phyloP scores from a whole-genome alignment of 257 asterid genomes.

The Solanum megistacrolobum region DNA sequence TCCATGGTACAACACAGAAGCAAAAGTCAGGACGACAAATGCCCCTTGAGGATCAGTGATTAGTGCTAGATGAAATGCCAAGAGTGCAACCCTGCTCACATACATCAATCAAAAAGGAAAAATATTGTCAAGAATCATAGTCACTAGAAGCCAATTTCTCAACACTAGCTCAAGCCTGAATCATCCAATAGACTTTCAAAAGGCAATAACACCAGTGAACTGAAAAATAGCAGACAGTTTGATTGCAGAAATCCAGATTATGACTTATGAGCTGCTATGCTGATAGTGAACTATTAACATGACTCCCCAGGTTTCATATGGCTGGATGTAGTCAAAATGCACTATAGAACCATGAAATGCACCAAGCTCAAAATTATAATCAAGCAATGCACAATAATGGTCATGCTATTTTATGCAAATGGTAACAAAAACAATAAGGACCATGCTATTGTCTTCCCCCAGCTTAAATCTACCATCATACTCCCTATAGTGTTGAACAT shows the following conservation, averaged over 20 bases:
- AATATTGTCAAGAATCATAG: not conserved
- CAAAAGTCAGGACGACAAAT: conserved; percentile 63
- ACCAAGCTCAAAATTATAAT: no score
- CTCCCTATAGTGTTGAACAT: no score
- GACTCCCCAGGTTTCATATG: not conserved
- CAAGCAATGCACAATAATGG: no score
- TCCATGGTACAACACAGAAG: conserved; percentile 66
- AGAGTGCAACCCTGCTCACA: conserved; percentile 65
- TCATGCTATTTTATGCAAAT: no score
- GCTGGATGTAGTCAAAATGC: not conserved
- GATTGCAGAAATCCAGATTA: not conserved
- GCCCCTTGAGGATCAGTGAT: conserved; percentile 51
- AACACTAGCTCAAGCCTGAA: not conserved
- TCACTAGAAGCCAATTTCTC: not conserved
- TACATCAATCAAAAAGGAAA: conserved; percentile 5
- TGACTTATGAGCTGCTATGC: not conserved
- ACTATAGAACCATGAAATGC: not conserved
- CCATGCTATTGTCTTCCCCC: no score
- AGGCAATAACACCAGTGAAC: not conserved
- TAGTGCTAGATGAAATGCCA: conserved; percentile 66
- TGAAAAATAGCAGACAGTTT: not conserved
- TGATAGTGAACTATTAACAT: not conserved
- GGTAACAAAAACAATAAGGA: no score
- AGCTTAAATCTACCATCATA: no score
- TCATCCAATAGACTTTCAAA: not conserved